phyloP scores from a whole-genome alignment of 2,329 filamentous ascomycete genomes.

The Colletotrichum musae region DNA sequence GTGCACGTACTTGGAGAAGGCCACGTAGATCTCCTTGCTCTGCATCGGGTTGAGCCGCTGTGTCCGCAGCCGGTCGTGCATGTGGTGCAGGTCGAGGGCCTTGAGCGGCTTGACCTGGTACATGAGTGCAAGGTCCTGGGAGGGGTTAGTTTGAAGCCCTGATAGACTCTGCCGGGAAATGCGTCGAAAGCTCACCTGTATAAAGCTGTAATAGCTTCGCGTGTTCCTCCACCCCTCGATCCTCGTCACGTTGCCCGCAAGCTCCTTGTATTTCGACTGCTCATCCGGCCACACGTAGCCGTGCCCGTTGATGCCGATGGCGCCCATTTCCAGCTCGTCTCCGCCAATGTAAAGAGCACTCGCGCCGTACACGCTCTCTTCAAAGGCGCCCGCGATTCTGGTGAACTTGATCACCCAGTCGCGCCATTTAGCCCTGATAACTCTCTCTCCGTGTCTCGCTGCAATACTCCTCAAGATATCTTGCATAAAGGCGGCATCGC shows the following conservation, averaged over 20 bases:
- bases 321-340: slow-evolving; percentile 75
- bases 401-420: slow-evolving; percentile 97
- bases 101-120: slow-evolving; percentile 79
- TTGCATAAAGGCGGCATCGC: slow-evolving; percentile 90
- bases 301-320: slow-evolving; percentile 79
- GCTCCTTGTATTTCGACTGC: slow-evolving; percentile 82
- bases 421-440: slow-evolving; percentile 92
- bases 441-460: slow-evolving; percentile 89
- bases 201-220: slow-evolving; percentile 94
- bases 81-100: slow-evolving; percentile 88
- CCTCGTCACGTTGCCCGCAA: slow-evolving; percentile 90
- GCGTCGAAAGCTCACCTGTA: slow-evolving; percentile 73
- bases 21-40: slow-evolving; percentile 87
- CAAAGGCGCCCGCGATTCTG: slow-evolving; percentile 91
- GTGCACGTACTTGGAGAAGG: slow-evolving; percentile 81
- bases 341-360: slow-evolving; percentile 89
- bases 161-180: not conserved
- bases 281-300: slow-evolving; percentile 97
- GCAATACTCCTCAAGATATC: slow-evolving; percentile 87
- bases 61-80: slow-evolving; percentile 90
- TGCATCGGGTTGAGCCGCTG: slow-evolving; percentile 83
- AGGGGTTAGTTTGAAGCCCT: slow-evolving; percentile 35
- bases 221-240: slow-evolving; percentile 99
- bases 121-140: slow-evolving; percentile 74
- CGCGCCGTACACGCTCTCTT: slow-evolving; percentile 94